Evolutionary conservation across 1,284 basidiomycete genomes (phyloP).

Genomic region (Farysia itapuensis): DNA sequence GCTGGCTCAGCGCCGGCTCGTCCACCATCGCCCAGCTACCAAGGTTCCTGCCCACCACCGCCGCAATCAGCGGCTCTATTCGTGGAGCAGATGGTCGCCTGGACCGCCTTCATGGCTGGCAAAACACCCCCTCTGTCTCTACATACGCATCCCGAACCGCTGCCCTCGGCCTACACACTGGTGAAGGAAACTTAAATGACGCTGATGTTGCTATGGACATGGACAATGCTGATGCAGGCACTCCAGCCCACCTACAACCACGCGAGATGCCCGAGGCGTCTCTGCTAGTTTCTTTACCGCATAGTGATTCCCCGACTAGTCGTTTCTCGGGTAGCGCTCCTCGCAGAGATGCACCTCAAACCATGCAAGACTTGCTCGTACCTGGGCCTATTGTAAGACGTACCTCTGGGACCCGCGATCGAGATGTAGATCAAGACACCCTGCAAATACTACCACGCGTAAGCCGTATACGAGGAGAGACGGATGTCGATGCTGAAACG

Average conservation of each 20-base stretch:
- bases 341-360: not conserved
- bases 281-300: slow-evolving; percentile 17
- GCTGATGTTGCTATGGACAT: slow-evolving; percentile 33
- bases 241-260: slow-evolving; percentile 1
- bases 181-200: slow-evolving; percentile 3
- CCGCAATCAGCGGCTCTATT: slow-evolving; percentile 15
- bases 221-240: slow-evolving; percentile 4
- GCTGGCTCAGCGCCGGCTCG: slow-evolving; percentile 35
- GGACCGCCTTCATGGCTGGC: slow-evolving; percentile 35
- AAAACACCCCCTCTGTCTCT: slow-evolving; percentile 1
- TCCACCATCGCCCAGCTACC: not conserved
- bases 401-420: not conserved
- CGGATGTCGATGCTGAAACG: not conserved
- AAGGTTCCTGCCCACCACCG: too few species aligned
- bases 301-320: slow-evolving; percentile 28
- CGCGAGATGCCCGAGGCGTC: slow-evolving; percentile 19
- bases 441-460: not conserved
- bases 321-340: slow-evolving; percentile 20
- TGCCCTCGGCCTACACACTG: slow-evolving; percentile 2
- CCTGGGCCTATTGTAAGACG: slow-evolving; percentile 6
- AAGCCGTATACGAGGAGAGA: not conserved
- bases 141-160: slow-evolving; percentile 7
- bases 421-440: not conserved
- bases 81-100: slow-evolving; percentile 16
- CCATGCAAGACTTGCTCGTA: slow-evolving; percentile 4